These are phyloP conservation scores for Bryum argenteum DNA, from an alignment of 225 moss, liverwort and hornwort species.

Conservation along the genomic window DNA sequence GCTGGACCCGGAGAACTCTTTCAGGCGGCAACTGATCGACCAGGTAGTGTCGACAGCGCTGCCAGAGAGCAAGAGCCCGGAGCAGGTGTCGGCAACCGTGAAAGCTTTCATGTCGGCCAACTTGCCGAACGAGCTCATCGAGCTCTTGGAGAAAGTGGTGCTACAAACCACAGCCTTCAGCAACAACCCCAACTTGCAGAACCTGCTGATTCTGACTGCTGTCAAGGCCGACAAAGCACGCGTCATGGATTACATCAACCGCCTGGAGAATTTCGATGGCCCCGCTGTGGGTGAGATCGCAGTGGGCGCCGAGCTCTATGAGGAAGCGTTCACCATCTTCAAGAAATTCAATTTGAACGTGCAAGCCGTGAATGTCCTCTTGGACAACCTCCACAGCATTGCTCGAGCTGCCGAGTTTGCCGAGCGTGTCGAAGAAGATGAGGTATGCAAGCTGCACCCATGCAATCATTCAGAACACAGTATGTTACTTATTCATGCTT, in stretches of 20 bases:
- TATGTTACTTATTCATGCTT: too few relatives aligned
- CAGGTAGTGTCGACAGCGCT: slow-evolving; percentile 96
- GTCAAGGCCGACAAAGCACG: slow-evolving; percentile 84
- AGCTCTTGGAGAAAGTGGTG: slow-evolving; percentile 91
- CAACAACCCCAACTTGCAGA: slow-evolving; percentile 89
- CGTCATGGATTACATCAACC: slow-evolving; percentile 90
- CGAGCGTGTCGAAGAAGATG: slow-evolving; percentile 83
- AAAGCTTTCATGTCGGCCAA: slow-evolving; percentile 97
- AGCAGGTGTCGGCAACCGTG: slow-evolving; percentile 93
- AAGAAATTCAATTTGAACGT: slow-evolving; percentile 85
- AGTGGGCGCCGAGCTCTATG: slow-evolving; percentile 81
- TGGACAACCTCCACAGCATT: slow-evolving; percentile 71
- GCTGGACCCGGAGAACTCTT: slow-evolving; percentile 79
- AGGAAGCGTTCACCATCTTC: slow-evolving; percentile 88
- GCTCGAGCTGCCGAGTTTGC: slow-evolving; percentile 85
- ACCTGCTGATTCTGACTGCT: slow-evolving; percentile 84
- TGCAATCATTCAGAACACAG: too few relatives aligned
- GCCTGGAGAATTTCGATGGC: slow-evolving; percentile 88
- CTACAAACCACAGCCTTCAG: slow-evolving; percentile 89
- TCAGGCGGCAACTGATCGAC: slow-evolving; percentile 82
- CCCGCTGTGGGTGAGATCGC: slow-evolving; percentile 92
- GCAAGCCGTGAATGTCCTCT: slow-evolving; percentile 84
- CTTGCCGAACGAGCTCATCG: slow-evolving; percentile 88
- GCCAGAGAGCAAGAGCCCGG: slow-evolving; percentile 91
- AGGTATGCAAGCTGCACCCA: slow-evolving; percentile 38